These are phyloP conservation scores for Xenoacremonium recifei DNA, from an alignment of 2,329 filamentous ascomycete species.

Conservation along the genomic window DNA sequence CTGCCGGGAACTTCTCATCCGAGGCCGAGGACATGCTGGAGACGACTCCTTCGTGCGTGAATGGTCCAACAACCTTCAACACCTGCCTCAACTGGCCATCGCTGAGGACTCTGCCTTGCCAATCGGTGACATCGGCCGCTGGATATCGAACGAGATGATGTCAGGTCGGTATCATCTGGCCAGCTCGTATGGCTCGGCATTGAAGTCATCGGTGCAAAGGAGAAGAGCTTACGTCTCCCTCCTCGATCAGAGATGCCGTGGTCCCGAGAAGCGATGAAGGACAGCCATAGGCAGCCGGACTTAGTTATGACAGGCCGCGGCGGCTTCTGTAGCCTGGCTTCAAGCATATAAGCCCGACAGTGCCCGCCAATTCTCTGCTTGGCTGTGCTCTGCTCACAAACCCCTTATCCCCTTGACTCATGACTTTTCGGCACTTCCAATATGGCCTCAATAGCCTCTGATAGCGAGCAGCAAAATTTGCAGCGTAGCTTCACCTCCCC, in stretches of 20 bases:
- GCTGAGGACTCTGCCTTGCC: conserved; percentile 11
- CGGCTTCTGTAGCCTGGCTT: conserved; percentile 1
- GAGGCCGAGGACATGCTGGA: conserved; percentile 4
- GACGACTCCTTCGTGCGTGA: background rate
- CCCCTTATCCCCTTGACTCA: conserved; percentile 1
- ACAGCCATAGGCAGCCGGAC: background rate
- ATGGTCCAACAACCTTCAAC: conserved; percentile 4
- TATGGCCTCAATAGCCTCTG: conserved; percentile 3
- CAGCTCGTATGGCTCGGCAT: conserved; percentile 6
- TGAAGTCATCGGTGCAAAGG: conserved; percentile 2
- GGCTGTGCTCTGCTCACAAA: background rate
- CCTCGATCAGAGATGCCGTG: conserved; percentile 2
- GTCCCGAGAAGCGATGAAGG: conserved; percentile 1
- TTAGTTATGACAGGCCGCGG: background rate
- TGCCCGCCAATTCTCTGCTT: conserved; percentile 1
- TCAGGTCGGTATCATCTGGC: conserved; percentile 4
- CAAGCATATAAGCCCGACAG: conserved; percentile 8
- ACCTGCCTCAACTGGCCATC: conserved; percentile 8
- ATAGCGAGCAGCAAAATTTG: background rate
- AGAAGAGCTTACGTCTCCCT: conserved; percentile 6
- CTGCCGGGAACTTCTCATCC: conserved; percentile 4
- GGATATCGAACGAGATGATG: conserved; percentile 5
- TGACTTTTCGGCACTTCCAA: background rate
- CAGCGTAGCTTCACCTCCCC: background rate
- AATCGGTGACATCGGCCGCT: conserved; percentile 4